A percentile compares a stretch with the other conserved stretches of the same genome.
Evolutionary conservation across 176 grass and related monocot species (phyloP).

Genomic region (Cenchrus purpureus): DNA sequence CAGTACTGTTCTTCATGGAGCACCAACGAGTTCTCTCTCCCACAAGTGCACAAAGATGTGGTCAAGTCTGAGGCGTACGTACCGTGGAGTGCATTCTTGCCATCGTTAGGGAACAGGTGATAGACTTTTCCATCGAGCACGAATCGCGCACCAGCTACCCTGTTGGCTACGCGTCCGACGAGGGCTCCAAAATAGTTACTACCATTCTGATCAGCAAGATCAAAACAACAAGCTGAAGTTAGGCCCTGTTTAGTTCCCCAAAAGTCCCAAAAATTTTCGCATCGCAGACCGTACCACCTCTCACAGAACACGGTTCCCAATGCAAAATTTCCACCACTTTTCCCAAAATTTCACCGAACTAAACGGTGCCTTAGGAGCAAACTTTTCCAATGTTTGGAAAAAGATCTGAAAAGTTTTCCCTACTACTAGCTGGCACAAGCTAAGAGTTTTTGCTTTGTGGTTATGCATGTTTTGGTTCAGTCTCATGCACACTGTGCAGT

Average conservation of each 20-base stretch:
- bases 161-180: constrained; percentile 88
- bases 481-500: not conserved
- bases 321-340: too few species aligned
- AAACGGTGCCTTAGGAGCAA: not conserved
- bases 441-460: constrained; percentile 11
- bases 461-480: constrained; percentile 2
- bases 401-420: not conserved
- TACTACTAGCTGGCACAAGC: not conserved
- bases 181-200: constrained; percentile 77
- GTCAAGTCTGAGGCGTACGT: constrained; percentile 42
- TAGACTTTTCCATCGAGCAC: constrained; percentile 63
- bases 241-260: not conserved
- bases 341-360: too few species aligned
- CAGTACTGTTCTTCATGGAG: not conserved
- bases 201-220: constrained; percentile 54
- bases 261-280: too few species aligned
- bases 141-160: constrained; percentile 66
- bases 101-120: constrained; percentile 62
- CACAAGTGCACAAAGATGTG: not conserved
- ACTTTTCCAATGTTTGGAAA: not conserved
- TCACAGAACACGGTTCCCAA: too few species aligned
- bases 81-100: constrained; percentile 90
- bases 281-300: too few species aligned
- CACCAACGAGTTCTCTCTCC: not conserved
- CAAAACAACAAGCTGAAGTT: not conserved